Base-by-base conservation (phyloP, 805 yeast species). In the Candida morakotiae region DNA sequence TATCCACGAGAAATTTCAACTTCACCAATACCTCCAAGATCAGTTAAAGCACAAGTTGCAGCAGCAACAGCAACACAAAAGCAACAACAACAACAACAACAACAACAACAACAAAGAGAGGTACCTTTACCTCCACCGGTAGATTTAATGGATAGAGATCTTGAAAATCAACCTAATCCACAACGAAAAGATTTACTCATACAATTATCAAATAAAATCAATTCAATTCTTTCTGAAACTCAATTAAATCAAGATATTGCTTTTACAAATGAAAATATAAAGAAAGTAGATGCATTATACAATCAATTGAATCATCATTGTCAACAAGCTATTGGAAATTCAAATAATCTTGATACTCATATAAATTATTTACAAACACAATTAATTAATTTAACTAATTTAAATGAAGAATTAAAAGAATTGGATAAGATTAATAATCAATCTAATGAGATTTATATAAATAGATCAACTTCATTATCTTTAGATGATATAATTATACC, bases 401-500 rank as follows among this genome's bases (percentile, higher is more conserved):
- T 62, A 18, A 65, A 62, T 40, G 30, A 39, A n/a, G 49, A 52
- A n/a, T 41, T 67, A 22, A 37, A 46, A 6, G 25, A 41, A 15
- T 38, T 63, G 25, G 59, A 58, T 14, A 49, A 46, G 14, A 21
- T 49, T 9, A 65, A 66, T 38, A 35, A 46, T 5, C 32, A 45
- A 5, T 51, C 52, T 21, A 18, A 39, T 3, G 44, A 46, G 5
- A 52, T 65, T 1, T 37, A 39, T 24, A 40, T 52, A 1, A 33
- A 40, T 10, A 25, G 31, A 3, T 43, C 42, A 3, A 36, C 41
- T 2, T 40, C 43, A 3, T 22, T 62, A 11, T 38, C 44, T 6
- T 44, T 67, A 21, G 70, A 65, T 33, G 64, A 64, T n/a, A 40
- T 67, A 15, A 53, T 64, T 4, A 53, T 61, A 6, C 63, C 71